These are phyloP conservation scores for Leucaena leucocephala DNA, from an alignment of 306 rosid species.

Conservation along the genomic window DNA sequence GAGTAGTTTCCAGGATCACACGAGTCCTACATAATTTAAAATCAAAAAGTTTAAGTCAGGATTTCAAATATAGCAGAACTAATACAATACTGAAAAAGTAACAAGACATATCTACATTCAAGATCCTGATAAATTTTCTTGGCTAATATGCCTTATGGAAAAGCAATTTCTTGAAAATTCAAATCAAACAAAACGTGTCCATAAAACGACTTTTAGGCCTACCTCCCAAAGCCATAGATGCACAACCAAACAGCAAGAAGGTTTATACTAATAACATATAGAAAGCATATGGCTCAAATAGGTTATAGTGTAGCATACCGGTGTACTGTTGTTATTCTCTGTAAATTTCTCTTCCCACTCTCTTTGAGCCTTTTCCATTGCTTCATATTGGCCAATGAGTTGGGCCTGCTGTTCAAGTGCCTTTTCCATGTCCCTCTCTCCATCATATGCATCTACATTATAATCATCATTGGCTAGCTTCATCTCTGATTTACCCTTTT, in stretches of 20 bases:
- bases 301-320: conserved; percentile 53
- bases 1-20: conserved; percentile 87
- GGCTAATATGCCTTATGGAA: conserved; percentile 16
- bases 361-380: conserved; percentile 42
- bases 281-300: conserved; percentile 5
- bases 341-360: conserved; percentile 90
- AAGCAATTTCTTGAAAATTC: conserved; percentile 14
- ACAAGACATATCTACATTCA: not conserved
- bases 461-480: conserved; percentile 32
- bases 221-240: not conserved
- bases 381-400: conserved; percentile 76
- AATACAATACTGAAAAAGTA: conserved; percentile 16
- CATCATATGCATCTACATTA: conserved; percentile 48
- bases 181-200: not conserved
- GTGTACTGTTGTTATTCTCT: conserved; percentile 75
- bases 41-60: conserved; percentile 1
- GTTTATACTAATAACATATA: not conserved
- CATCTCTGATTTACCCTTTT: conserved; percentile 43
- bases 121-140: conserved; percentile 30
- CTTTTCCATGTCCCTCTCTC: conserved; percentile 65
- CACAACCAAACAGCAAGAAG: conserved; percentile 34
- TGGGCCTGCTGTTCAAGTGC: conserved; percentile 55
- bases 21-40: conserved; percentile 40
- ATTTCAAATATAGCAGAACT: not conserved
- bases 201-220: conserved; percentile 15